These are phyloP conservation scores for Eustoma russellianum DNA, from an alignment of 257 asterid genomes.

Conservation along the genomic window DNA sequence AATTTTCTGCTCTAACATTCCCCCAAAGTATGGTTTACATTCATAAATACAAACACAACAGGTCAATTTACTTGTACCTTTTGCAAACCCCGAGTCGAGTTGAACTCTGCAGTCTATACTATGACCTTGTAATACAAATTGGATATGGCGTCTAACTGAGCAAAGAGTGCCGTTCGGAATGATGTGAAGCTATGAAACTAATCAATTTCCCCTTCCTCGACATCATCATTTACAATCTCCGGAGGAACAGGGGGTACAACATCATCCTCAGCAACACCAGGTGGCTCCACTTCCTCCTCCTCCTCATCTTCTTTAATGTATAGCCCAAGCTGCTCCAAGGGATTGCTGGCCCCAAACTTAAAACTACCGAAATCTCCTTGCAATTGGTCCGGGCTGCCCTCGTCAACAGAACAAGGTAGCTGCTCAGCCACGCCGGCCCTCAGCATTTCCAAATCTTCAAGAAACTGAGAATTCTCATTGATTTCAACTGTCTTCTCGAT, in stretches of 20 bases:
- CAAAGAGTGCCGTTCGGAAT: too few relatives aligned
- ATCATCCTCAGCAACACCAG: constrained; percentile 23
- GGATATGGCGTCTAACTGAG: too few relatives aligned
- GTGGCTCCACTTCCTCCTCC: constrained; percentile 63
- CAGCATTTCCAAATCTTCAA: constrained; percentile 71
- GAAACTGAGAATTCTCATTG: constrained; percentile 54
- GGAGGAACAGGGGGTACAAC: too few relatives aligned
- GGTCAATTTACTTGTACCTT: too few relatives aligned
- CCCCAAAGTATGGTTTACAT: neutral
- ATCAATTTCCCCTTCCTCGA: constrained; percentile 55
- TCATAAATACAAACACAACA: too few relatives aligned
- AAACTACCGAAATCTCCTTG: constrained; percentile 64
- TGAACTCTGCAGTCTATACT: too few relatives aligned
- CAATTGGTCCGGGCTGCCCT: constrained; percentile 52
- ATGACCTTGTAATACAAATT: too few relatives aligned
- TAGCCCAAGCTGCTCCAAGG: constrained; percentile 84
- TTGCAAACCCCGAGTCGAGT: too few relatives aligned
- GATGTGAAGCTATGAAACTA: constrained; percentile 7
- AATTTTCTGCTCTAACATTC: neutral
- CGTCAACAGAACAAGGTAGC: constrained; percentile 51
- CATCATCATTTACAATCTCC: constrained; percentile 19
- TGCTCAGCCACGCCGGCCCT: constrained; percentile 42
- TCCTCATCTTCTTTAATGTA: constrained; percentile 81
- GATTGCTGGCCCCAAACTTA: constrained; percentile 63
- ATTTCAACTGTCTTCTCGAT: constrained; percentile 87